Base-by-base conservation (phyloP, 2,329 filamentous ascomycete species). In the Harringtonia aguacate region DNA sequence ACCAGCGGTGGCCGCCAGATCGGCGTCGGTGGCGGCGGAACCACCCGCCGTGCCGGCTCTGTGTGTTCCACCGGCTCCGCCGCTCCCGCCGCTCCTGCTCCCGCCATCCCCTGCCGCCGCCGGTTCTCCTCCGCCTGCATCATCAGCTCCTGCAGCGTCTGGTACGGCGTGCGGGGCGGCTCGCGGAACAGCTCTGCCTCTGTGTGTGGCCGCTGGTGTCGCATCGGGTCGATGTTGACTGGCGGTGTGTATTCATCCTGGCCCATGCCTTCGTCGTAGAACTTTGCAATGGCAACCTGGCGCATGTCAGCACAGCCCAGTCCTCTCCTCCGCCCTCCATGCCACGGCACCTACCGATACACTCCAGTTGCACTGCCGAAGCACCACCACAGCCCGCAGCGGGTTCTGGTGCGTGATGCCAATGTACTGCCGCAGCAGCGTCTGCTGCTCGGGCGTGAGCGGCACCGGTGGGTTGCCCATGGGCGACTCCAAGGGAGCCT, bases 281-380 rank as follows among this genome's bases (percentile, higher is more conserved):
- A 97, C 59, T 94, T 94, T 52, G 92, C 79, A 51, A 98, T 90
- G 46, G 92, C 90, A 55, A 97, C 95, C 82, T 95, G 58, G 5
- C 45, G 14, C 1, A 14, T 2, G 28, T 22, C 10, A 39, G n/a
- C 15, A 17, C 10, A 17, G 15, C 18, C 8, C n/a, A n/a, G n/a
- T n/a, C n/a, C n/a, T n/a, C n/a, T n/a, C n/a, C n/a, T n/a, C n/a
- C n/a, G n/a, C n/a, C n/a, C n/a, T n/a, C n/a, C n/a, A n/a, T n/a
- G n/a, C n/a, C n/a, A n/a, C n/a, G n/a, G n/a, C n/a, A n/a, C 37
- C 8, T 43, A 88, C 86, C 70, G 90, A 85, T 1, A 95, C 84
- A 58, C 97, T 98, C 92, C 92, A 98, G 70, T 97, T 83, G 45
- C 88, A 95, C 49, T 88, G 73, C 53, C 82, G 77, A 2, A 98